phyloP scores from a whole-genome alignment of 768 basidiomycete species.

The Leucogyrophana mollusca region DNA sequence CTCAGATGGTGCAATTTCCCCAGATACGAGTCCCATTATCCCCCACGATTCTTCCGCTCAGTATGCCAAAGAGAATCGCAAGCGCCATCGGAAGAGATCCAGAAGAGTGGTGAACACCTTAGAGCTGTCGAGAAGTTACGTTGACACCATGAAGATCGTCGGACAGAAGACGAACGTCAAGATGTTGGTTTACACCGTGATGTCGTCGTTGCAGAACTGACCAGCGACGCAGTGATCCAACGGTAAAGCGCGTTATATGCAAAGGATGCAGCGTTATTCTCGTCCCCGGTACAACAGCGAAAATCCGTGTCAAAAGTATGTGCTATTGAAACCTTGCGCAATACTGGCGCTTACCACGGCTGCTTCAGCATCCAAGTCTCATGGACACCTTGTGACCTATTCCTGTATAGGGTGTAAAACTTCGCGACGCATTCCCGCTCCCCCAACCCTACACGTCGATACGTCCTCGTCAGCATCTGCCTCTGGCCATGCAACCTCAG shows the following conservation, averaged over 20 bases:
- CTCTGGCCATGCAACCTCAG: not conserved
- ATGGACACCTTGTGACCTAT: constrained; percentile 56
- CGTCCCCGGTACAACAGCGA: constrained; percentile 65
- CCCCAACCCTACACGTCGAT: constrained; percentile 34
- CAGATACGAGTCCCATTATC: constrained; percentile 1
- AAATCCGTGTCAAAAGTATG: constrained; percentile 66
- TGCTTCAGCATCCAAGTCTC: constrained; percentile 39
- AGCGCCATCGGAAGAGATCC: constrained; percentile 19
- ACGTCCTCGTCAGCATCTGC: too few species aligned
- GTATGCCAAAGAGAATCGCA: constrained; percentile 2
- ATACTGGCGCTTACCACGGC: constrained; percentile 22
- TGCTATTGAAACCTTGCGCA: not conserved
- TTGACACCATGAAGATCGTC: constrained; percentile 64
- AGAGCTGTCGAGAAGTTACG: constrained; percentile 65
- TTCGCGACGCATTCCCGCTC: constrained; percentile 66
- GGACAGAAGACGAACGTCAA: constrained; percentile 76
- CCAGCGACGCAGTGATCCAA: constrained; percentile 59
- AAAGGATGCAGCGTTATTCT: constrained; percentile 63
- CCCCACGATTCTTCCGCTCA: not conserved
- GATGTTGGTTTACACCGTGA: constrained; percentile 50
- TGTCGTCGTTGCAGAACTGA: not conserved
- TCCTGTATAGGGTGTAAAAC: constrained; percentile 59
- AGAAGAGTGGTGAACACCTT: constrained; percentile 30
- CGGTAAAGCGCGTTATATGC: constrained; percentile 81
- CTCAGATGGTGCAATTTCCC: constrained; percentile 7